Conservation (phyloP, 2,329 filamentous ascomycete genomes). For the Venturiaceae sp. region DNA sequence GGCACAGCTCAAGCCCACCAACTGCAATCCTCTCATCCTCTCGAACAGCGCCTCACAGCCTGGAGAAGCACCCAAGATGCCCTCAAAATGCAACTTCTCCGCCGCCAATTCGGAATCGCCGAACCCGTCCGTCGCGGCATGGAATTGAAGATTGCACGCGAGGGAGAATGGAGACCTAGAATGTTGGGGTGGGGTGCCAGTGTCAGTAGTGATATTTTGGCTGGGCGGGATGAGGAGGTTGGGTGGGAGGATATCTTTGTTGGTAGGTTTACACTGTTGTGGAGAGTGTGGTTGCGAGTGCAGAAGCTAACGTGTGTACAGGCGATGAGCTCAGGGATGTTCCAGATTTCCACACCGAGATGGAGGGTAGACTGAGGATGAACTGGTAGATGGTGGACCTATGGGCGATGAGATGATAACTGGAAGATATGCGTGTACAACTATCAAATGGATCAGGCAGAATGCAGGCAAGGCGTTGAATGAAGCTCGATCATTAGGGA, state of each 20-base stretch:
- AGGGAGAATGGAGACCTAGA: conserved; percentile 70
- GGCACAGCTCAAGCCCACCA: conserved; percentile 21
- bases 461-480: background rate
- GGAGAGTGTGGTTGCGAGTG: background rate
- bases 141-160: conserved; percentile 82
- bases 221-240: conserved; percentile 65
- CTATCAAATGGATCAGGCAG: background rate
- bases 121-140: conserved; percentile 89
- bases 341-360: conserved; percentile 78
- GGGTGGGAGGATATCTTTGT: conserved; percentile 88
- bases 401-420: background rate
- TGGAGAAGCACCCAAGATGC: conserved; percentile 87
- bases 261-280: conserved; percentile 40
- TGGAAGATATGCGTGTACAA: background rate
- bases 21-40: conserved; percentile 69
- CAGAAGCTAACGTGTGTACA: conserved; percentile 14
- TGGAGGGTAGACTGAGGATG: conserved; percentile 89
- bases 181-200: conserved; percentile 59
- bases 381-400: conserved; percentile 29
- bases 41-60: conserved; percentile 78
- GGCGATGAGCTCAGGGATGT: conserved; percentile 60
- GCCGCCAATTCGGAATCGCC: conserved; percentile 80
- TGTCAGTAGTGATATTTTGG: conserved; percentile 84
- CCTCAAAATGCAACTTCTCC: conserved; percentile 80
- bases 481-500: background rate